Conservation (phyloP, 306 rosid species). For the Lagenaria siceraria region DNA sequence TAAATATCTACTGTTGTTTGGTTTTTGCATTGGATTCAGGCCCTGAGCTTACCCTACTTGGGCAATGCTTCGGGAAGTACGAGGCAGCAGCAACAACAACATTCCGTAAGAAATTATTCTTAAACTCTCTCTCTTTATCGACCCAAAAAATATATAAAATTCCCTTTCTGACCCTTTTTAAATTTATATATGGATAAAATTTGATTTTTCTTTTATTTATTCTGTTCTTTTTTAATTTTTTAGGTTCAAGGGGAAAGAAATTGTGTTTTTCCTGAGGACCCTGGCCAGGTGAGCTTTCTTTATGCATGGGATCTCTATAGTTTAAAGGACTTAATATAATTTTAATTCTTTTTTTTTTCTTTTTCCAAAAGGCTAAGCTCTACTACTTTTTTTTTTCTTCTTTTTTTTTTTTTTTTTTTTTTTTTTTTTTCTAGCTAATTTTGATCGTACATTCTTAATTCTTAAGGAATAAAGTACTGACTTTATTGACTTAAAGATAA, state of each 20-base stretch:
- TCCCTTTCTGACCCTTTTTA: slow-evolving; percentile 19
- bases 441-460: neutral
- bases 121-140: too few relatives aligned
- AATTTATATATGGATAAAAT: slow-evolving; percentile 29
- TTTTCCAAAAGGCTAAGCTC: neutral
- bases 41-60: slow-evolving; percentile 90
- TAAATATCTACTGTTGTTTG: neutral
- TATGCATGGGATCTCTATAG: neutral
- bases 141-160: neutral
- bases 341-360: neutral
- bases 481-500: slow-evolving; percentile 5
- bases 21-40: slow-evolving; percentile 40
- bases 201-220: slow-evolving; percentile 11
- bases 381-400: neutral
- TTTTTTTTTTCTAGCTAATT: neutral
- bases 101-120: slow-evolving; percentile 38
- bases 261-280: slow-evolving; percentile 87
- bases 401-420: neutral
- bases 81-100: slow-evolving; percentile 46
- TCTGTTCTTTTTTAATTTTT: neutral
- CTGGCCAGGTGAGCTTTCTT: slow-evolving; percentile 76
- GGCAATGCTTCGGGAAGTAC: slow-evolving; percentile 50
- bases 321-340: neutral
- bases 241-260: slow-evolving; percentile 88
- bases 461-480: neutral